Percentiles rank a stretch among this genome's conserved stretches.
Conservation (phyloP, 1,284 basidiomycete species). For the Porodaedalea pini region DNA sequence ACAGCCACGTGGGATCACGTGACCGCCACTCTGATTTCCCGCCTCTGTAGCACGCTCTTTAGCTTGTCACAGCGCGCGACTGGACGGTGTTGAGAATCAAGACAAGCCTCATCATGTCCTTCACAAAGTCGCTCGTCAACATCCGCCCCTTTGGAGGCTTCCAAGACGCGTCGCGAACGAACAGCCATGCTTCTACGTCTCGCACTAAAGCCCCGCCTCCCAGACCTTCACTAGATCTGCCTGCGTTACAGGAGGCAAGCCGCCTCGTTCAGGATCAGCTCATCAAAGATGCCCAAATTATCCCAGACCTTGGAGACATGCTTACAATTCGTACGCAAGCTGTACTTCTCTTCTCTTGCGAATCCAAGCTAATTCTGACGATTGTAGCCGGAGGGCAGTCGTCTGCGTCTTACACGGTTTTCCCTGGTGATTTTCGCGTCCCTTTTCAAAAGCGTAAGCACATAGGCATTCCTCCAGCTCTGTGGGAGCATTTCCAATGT, state of each 20-base stretch:
- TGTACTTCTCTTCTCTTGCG: not conserved
- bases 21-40: not conserved
- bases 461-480: slow-evolving; percentile 74
- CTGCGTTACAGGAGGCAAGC: slow-evolving; percentile 61
- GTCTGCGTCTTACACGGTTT: slow-evolving; percentile 73
- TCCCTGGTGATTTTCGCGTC: slow-evolving; percentile 72
- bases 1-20: not conserved
- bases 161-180: not conserved
- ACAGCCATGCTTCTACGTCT: slow-evolving; percentile 16
- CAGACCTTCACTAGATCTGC: slow-evolving; percentile 49
- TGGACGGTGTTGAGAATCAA: not conserved
- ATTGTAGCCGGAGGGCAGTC: slow-evolving; percentile 54
- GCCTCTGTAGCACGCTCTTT: not conserved
- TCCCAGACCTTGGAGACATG: slow-evolving; percentile 71
- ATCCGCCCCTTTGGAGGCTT: slow-evolving; percentile 9
- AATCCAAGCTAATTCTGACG: slow-evolving; percentile 16
- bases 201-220: slow-evolving; percentile 15
- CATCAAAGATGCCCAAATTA: slow-evolving; percentile 63
- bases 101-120: not conserved
- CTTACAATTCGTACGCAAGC: slow-evolving; percentile 48
- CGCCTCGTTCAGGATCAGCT: slow-evolving; percentile 64
- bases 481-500: slow-evolving; percentile 83
- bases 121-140: not conserved
- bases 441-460: slow-evolving; percentile 80
- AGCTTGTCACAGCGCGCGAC: no score